These are phyloP conservation scores for Neobulgaria alba DNA, from an alignment of 2,329 filamentous ascomycete species.

Conservation along the genomic window DNA sequence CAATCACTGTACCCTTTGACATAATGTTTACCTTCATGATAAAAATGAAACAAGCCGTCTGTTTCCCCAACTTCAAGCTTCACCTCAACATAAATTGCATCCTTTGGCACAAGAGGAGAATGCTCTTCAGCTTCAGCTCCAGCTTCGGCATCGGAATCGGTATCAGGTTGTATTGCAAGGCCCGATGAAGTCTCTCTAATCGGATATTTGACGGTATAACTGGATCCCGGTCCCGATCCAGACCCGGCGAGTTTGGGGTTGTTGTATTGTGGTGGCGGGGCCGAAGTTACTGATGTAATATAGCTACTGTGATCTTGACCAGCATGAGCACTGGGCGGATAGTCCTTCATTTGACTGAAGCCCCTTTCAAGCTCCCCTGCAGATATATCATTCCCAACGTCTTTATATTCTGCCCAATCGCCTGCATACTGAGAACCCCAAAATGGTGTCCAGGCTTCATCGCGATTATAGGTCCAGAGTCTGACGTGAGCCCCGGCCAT, in stretches of 20 bases:
- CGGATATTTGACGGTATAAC: background rate
- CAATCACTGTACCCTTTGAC: background rate
- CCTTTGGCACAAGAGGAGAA: background rate
- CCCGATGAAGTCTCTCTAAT: no score
- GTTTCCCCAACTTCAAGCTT: background rate
- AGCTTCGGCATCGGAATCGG: background rate
- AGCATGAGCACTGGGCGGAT: conserved; percentile 1
- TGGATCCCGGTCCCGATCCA: background rate
- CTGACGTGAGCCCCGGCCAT: conserved; percentile 4
- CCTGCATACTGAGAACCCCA: background rate
- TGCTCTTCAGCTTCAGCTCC: background rate
- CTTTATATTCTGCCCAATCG: conserved; percentile 2
- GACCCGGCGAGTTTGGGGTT: no score
- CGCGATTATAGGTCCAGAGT: conserved; percentile 1
- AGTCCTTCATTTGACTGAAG: conserved; percentile 2
- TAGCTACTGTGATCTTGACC: conserved; percentile 1
- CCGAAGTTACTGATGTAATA: background rate
- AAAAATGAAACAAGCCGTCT: background rate
- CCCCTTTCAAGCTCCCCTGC: background rate
- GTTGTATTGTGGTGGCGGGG: no score
- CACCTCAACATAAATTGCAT: background rate
- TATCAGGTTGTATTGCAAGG: background rate
- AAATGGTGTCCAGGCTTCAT: conserved; percentile 1
- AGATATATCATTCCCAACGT: conserved; percentile 1
- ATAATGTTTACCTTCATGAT: conserved; percentile 6